These are phyloP conservation scores for Ocimum tenuiflorum DNA, from an alignment of 257 asterid genomes.

Conservation along the genomic window DNA sequence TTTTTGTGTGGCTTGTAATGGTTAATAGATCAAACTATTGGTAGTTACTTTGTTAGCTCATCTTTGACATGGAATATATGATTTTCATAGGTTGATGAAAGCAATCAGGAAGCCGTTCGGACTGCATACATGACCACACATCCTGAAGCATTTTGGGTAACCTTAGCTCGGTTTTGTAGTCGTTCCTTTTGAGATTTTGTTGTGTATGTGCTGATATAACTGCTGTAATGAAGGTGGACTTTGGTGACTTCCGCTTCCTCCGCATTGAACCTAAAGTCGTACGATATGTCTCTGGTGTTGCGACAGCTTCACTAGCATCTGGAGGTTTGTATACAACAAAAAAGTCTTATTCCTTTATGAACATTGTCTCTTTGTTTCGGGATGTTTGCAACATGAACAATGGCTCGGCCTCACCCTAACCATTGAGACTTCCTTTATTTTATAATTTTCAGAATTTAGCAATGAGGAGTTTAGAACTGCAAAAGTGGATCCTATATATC, in stretches of 20 bases:
- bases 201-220: constrained; percentile 17
- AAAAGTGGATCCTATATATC: constrained; percentile 72
- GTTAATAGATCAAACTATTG: not conserved
- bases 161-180: constrained; percentile 10
- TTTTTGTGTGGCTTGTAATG: not conserved
- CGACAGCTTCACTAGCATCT: constrained; percentile 58
- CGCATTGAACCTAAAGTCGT: constrained; percentile 68
- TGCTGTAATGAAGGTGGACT: constrained; percentile 75
- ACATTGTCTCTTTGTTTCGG: not conserved
- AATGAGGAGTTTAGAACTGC: constrained; percentile 57
- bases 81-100: constrained; percentile 45
- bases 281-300: constrained; percentile 64
- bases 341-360: not conserved
- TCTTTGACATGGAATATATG: constrained; percentile 1
- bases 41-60: not conserved
- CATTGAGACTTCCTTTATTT: no score
- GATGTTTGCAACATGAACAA: not conserved
- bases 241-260: constrained; percentile 72
- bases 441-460: constrained; percentile 53
- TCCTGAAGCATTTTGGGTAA: constrained; percentile 93
- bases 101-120: constrained; percentile 49
- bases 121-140: constrained; percentile 66
- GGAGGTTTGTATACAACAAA: constrained; percentile 49
- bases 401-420: no score
- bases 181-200: not conserved